A percentile compares a stretch with the other conserved stretches of the same genome.
Conservation (phyloP, 192 early-diverging fungal species). For the Tieghemiomyces parasiticus region DNA sequence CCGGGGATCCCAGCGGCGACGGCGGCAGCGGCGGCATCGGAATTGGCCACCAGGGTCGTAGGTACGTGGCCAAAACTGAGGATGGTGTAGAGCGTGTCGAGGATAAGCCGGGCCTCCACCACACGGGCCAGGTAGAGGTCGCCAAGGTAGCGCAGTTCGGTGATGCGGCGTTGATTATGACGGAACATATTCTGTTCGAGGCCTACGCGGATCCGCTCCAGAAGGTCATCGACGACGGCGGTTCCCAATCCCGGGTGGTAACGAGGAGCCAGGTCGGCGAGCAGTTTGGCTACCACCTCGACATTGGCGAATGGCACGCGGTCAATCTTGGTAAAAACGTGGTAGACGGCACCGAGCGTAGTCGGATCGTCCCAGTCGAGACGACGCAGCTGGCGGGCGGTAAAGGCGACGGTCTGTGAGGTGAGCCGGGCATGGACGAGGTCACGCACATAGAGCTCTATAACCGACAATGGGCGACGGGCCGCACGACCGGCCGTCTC, state of each 20-base stretch:
- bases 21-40: too few species aligned
- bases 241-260: constrained; percentile 83
- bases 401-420: constrained; percentile 50
- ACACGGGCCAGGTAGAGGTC: constrained; percentile 86
- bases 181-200: constrained; percentile 87
- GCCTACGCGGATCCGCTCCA: constrained; percentile 81
- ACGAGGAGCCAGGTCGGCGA: constrained; percentile 53
- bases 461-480: constrained; percentile 40
- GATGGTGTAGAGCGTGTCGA: constrained; percentile 76
- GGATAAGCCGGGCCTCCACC: constrained; percentile 58
- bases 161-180: constrained; percentile 81
- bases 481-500: constrained; percentile 34
- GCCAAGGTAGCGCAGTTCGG: constrained; percentile 68
- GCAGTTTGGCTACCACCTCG: constrained; percentile 65
- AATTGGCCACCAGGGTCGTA: too few species aligned
- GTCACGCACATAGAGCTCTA: constrained; percentile 82
- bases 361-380: constrained; percentile 65
- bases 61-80: constrained; percentile 77
- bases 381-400: constrained; percentile 58
- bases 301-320: constrained; percentile 85
- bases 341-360: constrained; percentile 41
- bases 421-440: constrained; percentile 73
- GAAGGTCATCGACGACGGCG: constrained; percentile 63
- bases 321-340: constrained; percentile 81
- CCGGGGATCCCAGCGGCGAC: too few species aligned